Percentiles rank a stretch among this genome's conserved stretches.
phyloP scores from a whole-genome alignment of 306 rosid species.

The Nissolia schottii region DNA sequence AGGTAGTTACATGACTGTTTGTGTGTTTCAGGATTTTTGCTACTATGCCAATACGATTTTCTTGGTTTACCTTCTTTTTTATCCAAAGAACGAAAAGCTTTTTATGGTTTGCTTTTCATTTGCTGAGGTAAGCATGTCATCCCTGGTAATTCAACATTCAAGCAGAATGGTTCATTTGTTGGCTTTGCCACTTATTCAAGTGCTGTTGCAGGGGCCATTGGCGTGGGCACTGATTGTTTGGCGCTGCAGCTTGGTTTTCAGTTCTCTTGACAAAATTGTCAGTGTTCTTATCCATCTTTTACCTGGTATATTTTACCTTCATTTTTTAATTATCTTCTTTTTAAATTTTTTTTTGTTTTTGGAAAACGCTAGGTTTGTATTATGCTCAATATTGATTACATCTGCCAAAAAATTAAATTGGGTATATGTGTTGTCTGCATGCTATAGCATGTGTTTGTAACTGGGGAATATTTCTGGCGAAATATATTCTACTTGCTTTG shows the following conservation, averaged over 20 bases:
- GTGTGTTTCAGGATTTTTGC: conserved; percentile 62
- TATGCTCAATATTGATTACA: background rate
- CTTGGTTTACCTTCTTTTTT: conserved; percentile 57
- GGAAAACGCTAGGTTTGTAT: background rate
- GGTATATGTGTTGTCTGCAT: background rate
- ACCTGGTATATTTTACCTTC: conserved; percentile 47
- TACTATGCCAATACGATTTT: conserved; percentile 81
- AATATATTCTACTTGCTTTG: background rate
- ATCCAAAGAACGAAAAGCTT: conserved; percentile 72
- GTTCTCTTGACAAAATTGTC: conserved; percentile 68
- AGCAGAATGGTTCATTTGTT: background rate
- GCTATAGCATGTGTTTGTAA: no score
- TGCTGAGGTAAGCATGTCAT: conserved; percentile 62
- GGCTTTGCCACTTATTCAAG: conserved; percentile 13
- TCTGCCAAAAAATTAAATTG: background rate
- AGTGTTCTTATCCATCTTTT: conserved; percentile 83
- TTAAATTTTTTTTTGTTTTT: no score
- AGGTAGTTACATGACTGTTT: conserved; percentile 25
- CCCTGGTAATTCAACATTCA: background rate
- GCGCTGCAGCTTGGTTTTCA: conserved; percentile 88
- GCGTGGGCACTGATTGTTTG: conserved; percentile 85
- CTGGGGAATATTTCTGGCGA: background rate
- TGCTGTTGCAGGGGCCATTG: conserved; percentile 60
- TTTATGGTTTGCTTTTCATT: conserved; percentile 78
- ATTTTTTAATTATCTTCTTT: background rate